Evolutionary conservation across 495 filamentous ascomycete species (phyloP).

Genomic region (Trichoderma gamsii): DNA sequence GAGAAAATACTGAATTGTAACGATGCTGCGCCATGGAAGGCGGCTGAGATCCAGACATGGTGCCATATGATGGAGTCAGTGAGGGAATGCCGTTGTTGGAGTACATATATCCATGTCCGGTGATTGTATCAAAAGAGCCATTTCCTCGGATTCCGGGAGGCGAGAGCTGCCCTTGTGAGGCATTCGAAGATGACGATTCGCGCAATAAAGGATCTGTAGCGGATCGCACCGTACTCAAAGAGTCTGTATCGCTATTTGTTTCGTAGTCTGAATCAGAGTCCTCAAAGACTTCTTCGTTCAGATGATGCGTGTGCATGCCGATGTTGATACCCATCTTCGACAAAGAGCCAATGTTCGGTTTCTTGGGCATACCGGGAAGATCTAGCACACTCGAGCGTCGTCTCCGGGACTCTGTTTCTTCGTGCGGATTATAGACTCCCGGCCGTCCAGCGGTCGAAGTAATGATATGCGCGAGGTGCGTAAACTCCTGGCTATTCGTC

Average conservation of each 20-base stretch:
- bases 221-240: not conserved
- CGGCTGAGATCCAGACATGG: slow-evolving; percentile 11
- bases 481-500: slow-evolving; percentile 34
- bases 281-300: slow-evolving; percentile 59
- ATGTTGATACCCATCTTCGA: slow-evolving; percentile 55
- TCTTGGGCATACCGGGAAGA: slow-evolving; percentile 39
- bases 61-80: slow-evolving; percentile 11
- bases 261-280: slow-evolving; percentile 37
- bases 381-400: slow-evolving; percentile 34
- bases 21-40: not conserved
- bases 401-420: slow-evolving; percentile 20
- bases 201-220: not conserved
- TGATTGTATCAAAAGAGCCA: not conserved
- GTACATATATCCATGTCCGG: slow-evolving; percentile 15
- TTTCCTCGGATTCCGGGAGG: not conserved
- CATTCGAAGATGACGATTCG: not conserved
- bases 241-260: slow-evolving; percentile 31
- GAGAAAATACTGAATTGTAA: not conserved
- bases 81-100: not conserved
- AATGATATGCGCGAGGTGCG: slow-evolving; percentile 28
- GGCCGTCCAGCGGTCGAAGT: slow-evolving; percentile 32
- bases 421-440: slow-evolving; percentile 26
- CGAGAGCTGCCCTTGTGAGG: not conserved
- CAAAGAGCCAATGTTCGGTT: slow-evolving; percentile 60
- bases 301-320: slow-evolving; percentile 70